A percentile compares a stretch with the other conserved stretches of the same genome.
These are phyloP conservation scores for Talaromyces sp. DNA, from an alignment of 2,329 filamentous ascomycete genomes.

Conservation along the genomic window DNA sequence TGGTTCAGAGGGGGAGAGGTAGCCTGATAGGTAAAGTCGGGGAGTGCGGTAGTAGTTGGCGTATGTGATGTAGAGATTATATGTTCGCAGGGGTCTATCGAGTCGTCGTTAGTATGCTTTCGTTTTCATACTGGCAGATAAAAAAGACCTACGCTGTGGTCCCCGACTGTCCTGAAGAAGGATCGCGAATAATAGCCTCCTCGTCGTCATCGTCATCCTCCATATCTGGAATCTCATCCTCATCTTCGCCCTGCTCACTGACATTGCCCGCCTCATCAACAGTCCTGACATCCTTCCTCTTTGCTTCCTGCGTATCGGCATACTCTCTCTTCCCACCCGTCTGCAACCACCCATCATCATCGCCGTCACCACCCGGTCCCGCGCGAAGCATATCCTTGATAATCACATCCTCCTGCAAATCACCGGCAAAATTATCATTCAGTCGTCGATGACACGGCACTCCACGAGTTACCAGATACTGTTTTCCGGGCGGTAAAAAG, in stretches of 20 bases:
- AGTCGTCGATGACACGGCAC: constrained; percentile 90
- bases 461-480: constrained; percentile 91
- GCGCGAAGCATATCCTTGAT: constrained; percentile 72
- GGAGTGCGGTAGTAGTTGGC: constrained; percentile 95
- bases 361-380: constrained; percentile 50
- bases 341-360: constrained; percentile 87
- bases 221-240: constrained; percentile 93
- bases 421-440: constrained; percentile 89
- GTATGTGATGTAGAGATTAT: constrained; percentile 98
- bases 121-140: not conserved
- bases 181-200: constrained; percentile 89
- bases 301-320: constrained; percentile 70
- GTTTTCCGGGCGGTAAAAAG: constrained; percentile 84
- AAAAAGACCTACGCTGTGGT: constrained; percentile 53
- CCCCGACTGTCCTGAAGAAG: constrained; percentile 45
- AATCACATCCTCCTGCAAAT: constrained; percentile 82
- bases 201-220: constrained; percentile 93
- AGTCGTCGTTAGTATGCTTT: constrained; percentile 11
- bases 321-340: constrained; percentile 68
- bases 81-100: constrained; percentile 77
- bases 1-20: constrained; percentile 70
- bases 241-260: constrained; percentile 66
- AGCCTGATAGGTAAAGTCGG: constrained; percentile 90
- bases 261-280: constrained; percentile 87
- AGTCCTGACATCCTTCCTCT: constrained; percentile 77